Percentiles rank a stretch among this genome's conserved stretches.
These are phyloP conservation scores for Exophiala sideris DNA, from an alignment of 2,329 filamentous ascomycete genomes.

Conservation along the genomic window DNA sequence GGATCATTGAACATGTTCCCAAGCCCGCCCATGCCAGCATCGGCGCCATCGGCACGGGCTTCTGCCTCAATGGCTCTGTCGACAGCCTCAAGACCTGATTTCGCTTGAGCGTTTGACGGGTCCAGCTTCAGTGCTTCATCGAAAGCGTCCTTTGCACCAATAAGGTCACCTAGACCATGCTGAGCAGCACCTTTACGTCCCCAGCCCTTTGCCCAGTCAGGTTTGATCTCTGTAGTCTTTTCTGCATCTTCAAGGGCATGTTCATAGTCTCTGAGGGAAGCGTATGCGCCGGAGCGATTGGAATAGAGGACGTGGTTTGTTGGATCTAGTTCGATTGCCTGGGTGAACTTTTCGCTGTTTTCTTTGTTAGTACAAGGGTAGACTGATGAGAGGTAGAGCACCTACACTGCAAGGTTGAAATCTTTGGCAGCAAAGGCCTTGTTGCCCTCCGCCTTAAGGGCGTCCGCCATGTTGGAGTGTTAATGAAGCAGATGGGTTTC, in stretches of 20 bases:
- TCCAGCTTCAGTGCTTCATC: conserved; percentile 93
- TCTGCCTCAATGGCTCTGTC: conserved; percentile 84
- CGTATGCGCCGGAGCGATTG: conserved; percentile 84
- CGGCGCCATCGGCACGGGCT: conserved; percentile 58
- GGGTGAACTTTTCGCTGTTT: conserved; percentile 81
- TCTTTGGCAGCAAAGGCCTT: conserved; percentile 98
- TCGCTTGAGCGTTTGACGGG: conserved; percentile 85
- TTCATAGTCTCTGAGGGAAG: conserved; percentile 84
- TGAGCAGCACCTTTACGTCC: conserved; percentile 86
- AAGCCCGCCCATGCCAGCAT: conserved; percentile 68
- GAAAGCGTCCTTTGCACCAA: conserved; percentile 84
- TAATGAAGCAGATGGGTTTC: background rate
- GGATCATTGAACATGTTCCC: conserved; percentile 94
- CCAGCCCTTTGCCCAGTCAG: conserved; percentile 98
- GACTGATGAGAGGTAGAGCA: conserved; percentile 33
- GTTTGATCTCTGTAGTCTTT: conserved; percentile 91
- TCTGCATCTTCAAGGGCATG: conserved; percentile 83
- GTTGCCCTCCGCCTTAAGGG: conserved; percentile 97
- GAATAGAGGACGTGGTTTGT: conserved; percentile 96
- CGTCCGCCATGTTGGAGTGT: conserved; percentile 57
- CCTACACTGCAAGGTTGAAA: conserved; percentile 91
- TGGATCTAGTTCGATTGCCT: conserved; percentile 85
- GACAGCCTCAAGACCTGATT: conserved; percentile 79
- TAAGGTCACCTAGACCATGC: conserved; percentile 80
- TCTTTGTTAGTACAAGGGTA: conserved; percentile 6